phyloP scores from a whole-genome alignment of 164 flowering plant genomes.

The Magnolia kwangsiensis region DNA sequence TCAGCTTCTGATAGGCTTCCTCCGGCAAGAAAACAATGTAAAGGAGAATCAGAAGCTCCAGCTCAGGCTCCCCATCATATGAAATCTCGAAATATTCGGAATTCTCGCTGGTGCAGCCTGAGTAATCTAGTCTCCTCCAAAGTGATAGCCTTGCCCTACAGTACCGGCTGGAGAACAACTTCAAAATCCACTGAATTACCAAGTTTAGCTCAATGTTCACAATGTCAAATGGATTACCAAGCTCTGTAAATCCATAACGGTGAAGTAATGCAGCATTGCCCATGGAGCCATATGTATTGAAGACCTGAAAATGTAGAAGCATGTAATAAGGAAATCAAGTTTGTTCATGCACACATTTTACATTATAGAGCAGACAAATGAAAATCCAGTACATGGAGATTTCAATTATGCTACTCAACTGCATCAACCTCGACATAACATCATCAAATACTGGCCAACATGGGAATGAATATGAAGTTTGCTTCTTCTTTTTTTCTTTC shows the following conservation, averaged over 20 bases:
- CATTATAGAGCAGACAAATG: too few relatives aligned
- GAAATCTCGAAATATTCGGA: slow-evolving; percentile 89
- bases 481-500: too few relatives aligned
- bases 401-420: too few relatives aligned
- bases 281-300: slow-evolving; percentile 78
- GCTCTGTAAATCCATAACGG: slow-evolving; percentile 94
- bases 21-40: slow-evolving; percentile 60
- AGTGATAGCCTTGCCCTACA: slow-evolving; percentile 58
- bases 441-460: too few relatives aligned
- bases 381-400: too few relatives aligned
- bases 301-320: slow-evolving; percentile 48
- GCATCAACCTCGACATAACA: too few relatives aligned
- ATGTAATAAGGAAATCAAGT: neutral
- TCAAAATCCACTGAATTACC: slow-evolving; percentile 57
- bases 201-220: slow-evolving; percentile 77
- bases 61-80: slow-evolving; percentile 70
- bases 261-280: slow-evolving; percentile 97
- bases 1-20: slow-evolving; percentile 44
- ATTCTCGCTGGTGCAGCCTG: slow-evolving; percentile 56
- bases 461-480: too few relatives aligned
- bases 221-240: slow-evolving; percentile 65
- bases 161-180: slow-evolving; percentile 52
- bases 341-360: neutral
- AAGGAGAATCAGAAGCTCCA: slow-evolving; percentile 63
- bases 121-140: slow-evolving; percentile 68